Base-by-base conservation (phyloP, 2,329 filamentous ascomycete species). In the Lachnellula arida region DNA sequence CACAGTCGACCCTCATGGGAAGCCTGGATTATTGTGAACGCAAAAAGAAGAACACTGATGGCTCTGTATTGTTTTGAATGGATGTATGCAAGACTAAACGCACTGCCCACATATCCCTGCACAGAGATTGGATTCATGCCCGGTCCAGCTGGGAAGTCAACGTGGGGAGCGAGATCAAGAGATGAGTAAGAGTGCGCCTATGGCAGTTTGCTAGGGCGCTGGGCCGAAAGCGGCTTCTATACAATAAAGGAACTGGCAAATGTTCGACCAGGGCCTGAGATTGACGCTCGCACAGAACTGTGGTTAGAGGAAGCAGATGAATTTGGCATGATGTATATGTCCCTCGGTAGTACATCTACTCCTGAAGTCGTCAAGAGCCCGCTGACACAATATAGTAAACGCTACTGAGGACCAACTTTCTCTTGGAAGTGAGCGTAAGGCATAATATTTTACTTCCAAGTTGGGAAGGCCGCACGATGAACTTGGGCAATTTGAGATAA, bases 21-120 rank as follows among this genome's bases (percentile, higher is more conserved):
- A 19, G 58, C 65, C 9, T 75, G 73, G 72, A 54, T 73, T 8
- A 63, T 82, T 63, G 74, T 85, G 61, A 82, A 84, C 59, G 73
- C 75, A 46, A 85, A 85, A 64, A 78, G 81, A 11, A 80, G 72
- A 32, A 67, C 71, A 2, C 61, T 73, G 1, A 59, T 73, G 32
- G 56, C 66, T 5, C 60, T 74, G 2, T 74, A 73, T 49, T 62
- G 71, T 5, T 53, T 75, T 8, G 68, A 74, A 49, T 75, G 72
- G 72, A 67, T 70, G 3, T 74, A 74, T 53, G 67, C 69, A n/a
- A 66, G 71, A 1, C 68, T 70, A 48, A 68, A 74, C 50, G 57
- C 63, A 11, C 55, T 69, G 5, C 66, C 65, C 6, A 66, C 67
- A 19, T 74, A 72, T 54, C 66, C 70, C 25, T 75, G 73, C 46